Percentiles rank a stretch among this genome's conserved stretches.
phyloP scores from a whole-genome alignment of 2,329 filamentous ascomycete genomes.

The Fusarium proliferatum region DNA sequence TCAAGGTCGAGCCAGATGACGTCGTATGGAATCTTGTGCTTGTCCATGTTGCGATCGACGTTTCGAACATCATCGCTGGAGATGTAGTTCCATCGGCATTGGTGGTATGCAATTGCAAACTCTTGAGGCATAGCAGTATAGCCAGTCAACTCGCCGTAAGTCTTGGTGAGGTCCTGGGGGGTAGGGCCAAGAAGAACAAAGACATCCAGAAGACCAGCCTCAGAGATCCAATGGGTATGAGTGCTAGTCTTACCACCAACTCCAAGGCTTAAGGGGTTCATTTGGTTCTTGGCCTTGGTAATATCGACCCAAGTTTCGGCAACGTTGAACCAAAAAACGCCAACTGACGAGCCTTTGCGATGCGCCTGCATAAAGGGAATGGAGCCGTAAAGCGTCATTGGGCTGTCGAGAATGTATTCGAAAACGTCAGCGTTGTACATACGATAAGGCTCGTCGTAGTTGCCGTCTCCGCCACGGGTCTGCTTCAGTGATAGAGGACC shows the following conservation, averaged over 20 bases:
- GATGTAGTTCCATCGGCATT: constrained; percentile 99
- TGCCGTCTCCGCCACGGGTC: constrained; percentile 87
- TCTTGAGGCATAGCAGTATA: constrained; percentile 91
- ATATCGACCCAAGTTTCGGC: constrained; percentile 99
- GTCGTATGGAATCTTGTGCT: constrained; percentile 94
- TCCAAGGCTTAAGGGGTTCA: constrained; percentile 82
- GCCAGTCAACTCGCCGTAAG: constrained; percentile 90
- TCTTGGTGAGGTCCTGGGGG: constrained; percentile 82
- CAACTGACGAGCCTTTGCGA: constrained; percentile 90
- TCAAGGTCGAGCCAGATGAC: constrained; percentile 99
- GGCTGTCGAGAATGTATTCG: constrained; percentile 95
- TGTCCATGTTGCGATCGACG: constrained; percentile 96
- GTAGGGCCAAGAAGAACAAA: constrained; percentile 95
- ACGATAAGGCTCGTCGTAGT: constrained; percentile 89
- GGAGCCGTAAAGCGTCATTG: constrained; percentile 97
- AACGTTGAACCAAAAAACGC: constrained; percentile 96
- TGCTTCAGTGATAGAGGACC: constrained; percentile 89
- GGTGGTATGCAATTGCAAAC: constrained; percentile 93
- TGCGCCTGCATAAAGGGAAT: constrained; percentile 99
- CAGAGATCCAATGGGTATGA: constrained; percentile 96
- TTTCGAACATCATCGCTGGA: constrained; percentile 97
- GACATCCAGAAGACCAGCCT: constrained; percentile 87
- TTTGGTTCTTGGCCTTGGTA: constrained; percentile 77
- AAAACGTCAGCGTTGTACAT: constrained; percentile 98
- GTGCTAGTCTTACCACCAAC: constrained; percentile 77